Conservation (phyloP, 768 basidiomycete genomes). For the Tubosaeta sp. region DNA sequence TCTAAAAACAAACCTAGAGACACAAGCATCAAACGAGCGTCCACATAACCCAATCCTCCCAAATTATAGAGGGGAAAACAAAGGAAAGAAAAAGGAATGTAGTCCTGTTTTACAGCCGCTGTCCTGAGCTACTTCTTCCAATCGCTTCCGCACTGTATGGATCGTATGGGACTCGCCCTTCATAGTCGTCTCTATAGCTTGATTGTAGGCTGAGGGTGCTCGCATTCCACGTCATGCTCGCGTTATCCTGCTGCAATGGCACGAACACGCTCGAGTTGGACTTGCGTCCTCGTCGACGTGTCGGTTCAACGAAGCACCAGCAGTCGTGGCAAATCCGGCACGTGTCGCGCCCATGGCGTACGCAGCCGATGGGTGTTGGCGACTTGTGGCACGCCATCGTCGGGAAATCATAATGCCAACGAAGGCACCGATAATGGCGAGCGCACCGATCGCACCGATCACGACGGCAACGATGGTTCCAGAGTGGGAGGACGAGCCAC, state of each 20-base stretch:
- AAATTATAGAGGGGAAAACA: background rate
- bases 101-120: conserved; percentile 19
- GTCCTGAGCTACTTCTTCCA: conserved; percentile 25
- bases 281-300: conserved; percentile 30
- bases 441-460: conserved; percentile 27
- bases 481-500: conserved; percentile 23
- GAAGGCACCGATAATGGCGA: conserved; percentile 30
- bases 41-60: conserved; percentile 1
- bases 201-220: conserved; percentile 45
- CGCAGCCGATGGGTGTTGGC: conserved; percentile 28
- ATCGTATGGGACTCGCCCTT: conserved; percentile 21
- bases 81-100: background rate
- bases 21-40: conserved; percentile 3
- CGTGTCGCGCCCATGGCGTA: conserved; percentile 38
- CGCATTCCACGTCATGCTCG: conserved; percentile 54
- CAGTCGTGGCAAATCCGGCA: conserved; percentile 26
- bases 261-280: conserved; percentile 70
- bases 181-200: conserved; percentile 34
- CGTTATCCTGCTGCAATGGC: conserved; percentile 62
- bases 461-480: conserved; percentile 26
- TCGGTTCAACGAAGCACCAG: conserved; percentile 17
- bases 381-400: conserved; percentile 43
- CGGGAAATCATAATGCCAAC: conserved; percentile 47
- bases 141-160: conserved; percentile 23
- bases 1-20: background rate